phyloP scores from a whole-genome alignment of 2,329 filamentous ascomycete genomes.

The Hypoxylon sp. region DNA sequence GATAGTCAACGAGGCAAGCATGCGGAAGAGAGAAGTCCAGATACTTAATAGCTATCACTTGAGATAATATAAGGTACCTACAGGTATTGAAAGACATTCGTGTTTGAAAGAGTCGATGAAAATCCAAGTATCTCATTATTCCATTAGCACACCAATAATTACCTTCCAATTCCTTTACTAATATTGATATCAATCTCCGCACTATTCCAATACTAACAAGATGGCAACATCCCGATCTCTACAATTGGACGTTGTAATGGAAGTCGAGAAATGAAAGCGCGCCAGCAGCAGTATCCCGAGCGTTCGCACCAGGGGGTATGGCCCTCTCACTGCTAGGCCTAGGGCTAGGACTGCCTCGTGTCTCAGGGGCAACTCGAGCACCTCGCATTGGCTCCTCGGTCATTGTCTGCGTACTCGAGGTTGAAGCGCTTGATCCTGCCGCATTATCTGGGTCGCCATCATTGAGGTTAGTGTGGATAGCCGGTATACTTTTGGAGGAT shows the following conservation, averaged over 20 bases:
- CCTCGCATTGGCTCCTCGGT: neutral
- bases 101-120: no score
- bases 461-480: constrained; percentile 3
- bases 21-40: no score
- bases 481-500: neutral
- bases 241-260: neutral
- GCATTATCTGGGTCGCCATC: neutral
- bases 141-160: neutral
- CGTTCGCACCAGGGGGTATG: neutral
- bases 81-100: no score
- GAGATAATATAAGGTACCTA: no score
- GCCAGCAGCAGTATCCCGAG: neutral
- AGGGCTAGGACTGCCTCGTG: neutral
- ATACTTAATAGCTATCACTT: no score
- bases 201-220: neutral
- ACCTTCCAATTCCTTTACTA: neutral
- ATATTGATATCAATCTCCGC: neutral
- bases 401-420: neutral
- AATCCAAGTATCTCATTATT: neutral
- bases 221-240: neutral
- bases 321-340: neutral
- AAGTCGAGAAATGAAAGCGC: neutral
- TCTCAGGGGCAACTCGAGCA: neutral
- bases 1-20: no score
- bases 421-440: neutral